Base-by-base conservation (phyloP, 2,329 filamentous ascomycete species). In the Aureobasidium namibiae region DNA sequence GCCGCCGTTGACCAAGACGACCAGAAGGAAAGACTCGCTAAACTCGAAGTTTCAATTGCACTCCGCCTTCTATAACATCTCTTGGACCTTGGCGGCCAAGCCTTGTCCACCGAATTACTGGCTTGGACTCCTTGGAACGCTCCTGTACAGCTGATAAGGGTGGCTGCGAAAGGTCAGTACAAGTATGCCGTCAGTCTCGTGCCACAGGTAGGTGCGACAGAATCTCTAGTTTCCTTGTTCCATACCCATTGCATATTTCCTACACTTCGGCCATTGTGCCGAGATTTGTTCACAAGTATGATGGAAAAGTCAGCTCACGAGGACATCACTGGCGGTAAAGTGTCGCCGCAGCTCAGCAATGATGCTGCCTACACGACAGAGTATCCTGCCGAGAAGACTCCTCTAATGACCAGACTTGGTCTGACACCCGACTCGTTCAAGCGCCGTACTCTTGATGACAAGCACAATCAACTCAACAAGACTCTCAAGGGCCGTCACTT, bases 381-480 rank as follows among this genome's bases (percentile, higher is more conserved):
- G 16, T 54, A 39, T 24, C 59, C 65, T 41, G 57, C 49, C 8
- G 59, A 61, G 50, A 61, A 58, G 9, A 62, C 61, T 10, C 34
- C 49, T 16, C 52, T 68, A 41, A 56, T 63, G 64, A 70, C 68
- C 39, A 64, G 69, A 50, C 29, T 71, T 58, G 69, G 69, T 57
- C 38, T 70, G n/a, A 67, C 66, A 5, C 59, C 66, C 2, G 65
- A 67, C 8, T 69, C 67, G 0, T 71, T 71, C 65, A 63, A 61
- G 60, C 63, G 63, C 13, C 64, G 69, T 18, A 67, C 65, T 1
- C 59, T 66, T 13, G 63, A 62, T 34, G 68, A 71, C 64, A 65
- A 67, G 62, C 65, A 68, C 63, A 68, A 68, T 54, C 67, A 68
- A 60, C 62, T 70, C 39, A 70, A 70, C 65, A 65, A 69, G 64